Conservation (phyloP, 169 alveolate genomes). For the Cryptosporidium meleagridis region DNA sequence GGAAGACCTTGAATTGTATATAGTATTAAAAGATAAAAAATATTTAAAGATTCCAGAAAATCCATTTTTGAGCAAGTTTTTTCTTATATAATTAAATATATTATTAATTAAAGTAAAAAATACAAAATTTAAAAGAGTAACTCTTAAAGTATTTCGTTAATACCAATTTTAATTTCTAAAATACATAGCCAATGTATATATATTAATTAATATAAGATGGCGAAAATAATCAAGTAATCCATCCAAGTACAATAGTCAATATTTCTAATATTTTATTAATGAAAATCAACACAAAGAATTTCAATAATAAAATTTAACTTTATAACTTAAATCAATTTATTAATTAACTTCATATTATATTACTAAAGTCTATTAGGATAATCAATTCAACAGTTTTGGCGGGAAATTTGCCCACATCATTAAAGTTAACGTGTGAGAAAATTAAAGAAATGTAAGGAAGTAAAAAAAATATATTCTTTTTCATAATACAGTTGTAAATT, state of each 20-base stretch:
- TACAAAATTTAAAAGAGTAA: neutral
- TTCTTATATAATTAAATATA: neutral
- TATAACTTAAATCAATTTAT: too few species aligned
- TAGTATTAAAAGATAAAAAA: conserved; percentile 72
- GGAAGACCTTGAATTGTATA: conserved; percentile 86
- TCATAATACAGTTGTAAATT: too few species aligned
- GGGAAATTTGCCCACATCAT: neutral
- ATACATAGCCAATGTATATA: neutral
- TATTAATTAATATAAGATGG: too few species aligned
- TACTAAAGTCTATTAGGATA: neutral
- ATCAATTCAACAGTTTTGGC: neutral
- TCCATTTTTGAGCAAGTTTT: neutral
- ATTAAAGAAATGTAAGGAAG: neutral
- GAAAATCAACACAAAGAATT: neutral
- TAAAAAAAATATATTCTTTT: neutral
- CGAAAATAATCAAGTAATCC: neutral
- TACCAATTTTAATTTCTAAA: neutral
- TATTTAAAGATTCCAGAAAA: conserved; percentile 71
- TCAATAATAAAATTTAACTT: too few species aligned
- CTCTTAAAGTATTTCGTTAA: neutral
- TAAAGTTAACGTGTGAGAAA: neutral
- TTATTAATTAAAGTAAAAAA: neutral
- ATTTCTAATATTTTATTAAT: neutral
- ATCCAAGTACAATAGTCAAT: neutral
- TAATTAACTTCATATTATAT: too few species aligned